Conservation (phyloP, 345 rosid genomes). For the Draba incana region DNA sequence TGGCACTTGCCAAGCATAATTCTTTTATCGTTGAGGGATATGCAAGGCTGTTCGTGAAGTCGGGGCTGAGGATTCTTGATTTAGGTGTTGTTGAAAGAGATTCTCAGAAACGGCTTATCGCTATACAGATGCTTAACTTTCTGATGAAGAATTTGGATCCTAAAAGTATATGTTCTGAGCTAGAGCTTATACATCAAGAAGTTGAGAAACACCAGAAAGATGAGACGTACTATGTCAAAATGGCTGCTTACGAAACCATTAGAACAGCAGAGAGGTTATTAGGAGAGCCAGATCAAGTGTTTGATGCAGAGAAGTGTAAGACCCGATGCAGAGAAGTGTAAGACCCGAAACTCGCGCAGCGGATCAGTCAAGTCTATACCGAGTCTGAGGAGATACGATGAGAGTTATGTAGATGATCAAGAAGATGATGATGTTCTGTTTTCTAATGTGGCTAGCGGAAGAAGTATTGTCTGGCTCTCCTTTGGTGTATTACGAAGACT, state of each 20-base stretch:
- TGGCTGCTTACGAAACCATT: conserved; percentile 86
- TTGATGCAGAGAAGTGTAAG: conserved; percentile 51
- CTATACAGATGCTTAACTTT: conserved; percentile 93
- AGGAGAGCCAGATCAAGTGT: conserved; percentile 49
- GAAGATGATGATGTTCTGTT: conserved; percentile 80
- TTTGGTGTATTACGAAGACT: conserved; percentile 43
- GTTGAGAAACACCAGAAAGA: conserved; percentile 89
- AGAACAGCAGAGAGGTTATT: conserved; percentile 73
- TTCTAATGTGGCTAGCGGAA: conserved; percentile 53
- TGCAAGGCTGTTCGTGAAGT: conserved; percentile 76
- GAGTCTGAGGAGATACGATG: conserved; percentile 48
- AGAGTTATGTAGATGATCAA: conserved; percentile 65
- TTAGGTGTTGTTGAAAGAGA: conserved; percentile 67
- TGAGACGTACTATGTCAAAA: conserved; percentile 75
- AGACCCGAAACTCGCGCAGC: conserved; percentile 13
- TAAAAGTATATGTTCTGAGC: conserved; percentile 76
- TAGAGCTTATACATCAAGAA: conserved; percentile 62
- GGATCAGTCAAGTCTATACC: conserved; percentile 52
- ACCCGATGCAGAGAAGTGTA: too few species aligned
- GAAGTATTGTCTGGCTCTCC: conserved; percentile 50
- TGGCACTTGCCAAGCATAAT: conserved; percentile 88
- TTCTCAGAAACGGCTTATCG: conserved; percentile 73
- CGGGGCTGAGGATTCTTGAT: conserved; percentile 69
- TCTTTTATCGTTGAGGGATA: conserved; percentile 84
- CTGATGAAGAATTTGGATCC: conserved; percentile 87